A percentile compares a stretch with the other conserved stretches of the same genome.
phyloP scores from a whole-genome alignment of 2,329 filamentous ascomycete species.

The Metarhizium humberi region DNA sequence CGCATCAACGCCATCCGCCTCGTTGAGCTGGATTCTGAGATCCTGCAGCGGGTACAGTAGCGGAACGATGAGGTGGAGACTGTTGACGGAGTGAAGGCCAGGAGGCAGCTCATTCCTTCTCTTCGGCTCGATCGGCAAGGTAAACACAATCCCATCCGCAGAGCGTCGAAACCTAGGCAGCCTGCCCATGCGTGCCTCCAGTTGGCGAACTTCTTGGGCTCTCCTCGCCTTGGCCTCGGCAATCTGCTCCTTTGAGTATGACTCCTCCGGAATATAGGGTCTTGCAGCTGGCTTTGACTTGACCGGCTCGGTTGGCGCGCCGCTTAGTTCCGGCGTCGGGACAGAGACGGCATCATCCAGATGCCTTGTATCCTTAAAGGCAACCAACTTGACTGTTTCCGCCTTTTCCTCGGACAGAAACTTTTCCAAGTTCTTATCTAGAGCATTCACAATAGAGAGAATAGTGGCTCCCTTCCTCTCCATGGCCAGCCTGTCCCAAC shows the following conservation, averaged over 20 bases:
- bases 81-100: slow-evolving; percentile 51
- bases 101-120: slow-evolving; percentile 51
- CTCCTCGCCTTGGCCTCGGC: slow-evolving; percentile 52
- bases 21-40: slow-evolving; percentile 56
- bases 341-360: slow-evolving; percentile 17
- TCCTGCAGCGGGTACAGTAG: slow-evolving; percentile 62
- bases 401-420: slow-evolving; percentile 62
- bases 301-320: slow-evolving; percentile 1
- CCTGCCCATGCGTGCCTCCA: slow-evolving; percentile 66
- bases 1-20: slow-evolving; percentile 50
- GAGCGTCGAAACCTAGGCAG: slow-evolving; percentile 58
- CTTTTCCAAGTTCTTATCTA: slow-evolving; percentile 64
- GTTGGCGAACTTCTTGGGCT: slow-evolving; percentile 57
- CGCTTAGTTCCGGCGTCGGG: not conserved
- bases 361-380: slow-evolving; percentile 48
- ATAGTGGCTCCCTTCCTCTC: slow-evolving; percentile 49
- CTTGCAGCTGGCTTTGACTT: slow-evolving; percentile 10
- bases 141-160: slow-evolving; percentile 60
- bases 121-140: slow-evolving; percentile 58
- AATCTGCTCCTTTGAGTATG: slow-evolving; percentile 51
- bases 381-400: slow-evolving; percentile 62
- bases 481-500: slow-evolving; percentile 57
- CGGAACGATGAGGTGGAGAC: slow-evolving; percentile 60
- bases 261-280: slow-evolving; percentile 33
- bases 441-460: slow-evolving; percentile 54